A percentile compares a stretch with the other conserved stretches of the same genome.
These are phyloP conservation scores for Heliamphora exappendiculata DNA, from an alignment of 148 eudicot species.

Conservation along the genomic window DNA sequence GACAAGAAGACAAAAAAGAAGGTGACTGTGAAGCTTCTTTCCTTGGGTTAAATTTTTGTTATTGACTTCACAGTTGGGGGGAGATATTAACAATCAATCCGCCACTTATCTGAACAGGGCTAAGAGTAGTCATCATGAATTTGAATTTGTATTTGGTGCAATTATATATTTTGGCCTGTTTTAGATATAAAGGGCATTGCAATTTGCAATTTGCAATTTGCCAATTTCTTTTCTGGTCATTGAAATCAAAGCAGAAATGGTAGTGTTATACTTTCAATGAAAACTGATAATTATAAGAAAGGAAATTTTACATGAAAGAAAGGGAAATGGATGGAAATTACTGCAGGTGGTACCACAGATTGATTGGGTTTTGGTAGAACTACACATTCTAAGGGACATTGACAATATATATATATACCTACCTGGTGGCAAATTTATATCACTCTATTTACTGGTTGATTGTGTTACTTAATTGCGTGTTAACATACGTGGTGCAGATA, in stretches of 20 bases:
- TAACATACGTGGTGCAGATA: conserved; percentile 35
- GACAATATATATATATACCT: no score
- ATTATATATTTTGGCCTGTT: not conserved
- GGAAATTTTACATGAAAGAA: not conserved
- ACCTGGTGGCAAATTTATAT: not conserved
- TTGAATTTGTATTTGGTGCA: not conserved
- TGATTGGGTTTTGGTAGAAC: not conserved
- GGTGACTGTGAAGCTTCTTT: conserved; percentile 20
- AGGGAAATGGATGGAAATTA: not conserved
- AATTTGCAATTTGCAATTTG: no score
- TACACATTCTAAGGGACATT: not conserved
- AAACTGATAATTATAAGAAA: not conserved
- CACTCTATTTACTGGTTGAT: not conserved
- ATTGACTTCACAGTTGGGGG: no score
- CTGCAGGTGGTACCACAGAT: not conserved
- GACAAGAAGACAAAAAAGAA: conserved; percentile 52
- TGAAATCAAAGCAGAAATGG: not conserved
- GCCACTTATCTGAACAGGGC: not conserved
- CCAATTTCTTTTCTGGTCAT: not conserved
- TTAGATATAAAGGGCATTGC: not conserved
- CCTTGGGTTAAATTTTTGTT: not conserved
- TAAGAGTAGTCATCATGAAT: not conserved
- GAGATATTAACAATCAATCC: no score
- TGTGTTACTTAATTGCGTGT: not conserved
- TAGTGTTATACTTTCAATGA: not conserved